Base-by-base conservation (phyloP, 1,139 yeast species). In the Meyerozyma guilliermondii region DNA sequence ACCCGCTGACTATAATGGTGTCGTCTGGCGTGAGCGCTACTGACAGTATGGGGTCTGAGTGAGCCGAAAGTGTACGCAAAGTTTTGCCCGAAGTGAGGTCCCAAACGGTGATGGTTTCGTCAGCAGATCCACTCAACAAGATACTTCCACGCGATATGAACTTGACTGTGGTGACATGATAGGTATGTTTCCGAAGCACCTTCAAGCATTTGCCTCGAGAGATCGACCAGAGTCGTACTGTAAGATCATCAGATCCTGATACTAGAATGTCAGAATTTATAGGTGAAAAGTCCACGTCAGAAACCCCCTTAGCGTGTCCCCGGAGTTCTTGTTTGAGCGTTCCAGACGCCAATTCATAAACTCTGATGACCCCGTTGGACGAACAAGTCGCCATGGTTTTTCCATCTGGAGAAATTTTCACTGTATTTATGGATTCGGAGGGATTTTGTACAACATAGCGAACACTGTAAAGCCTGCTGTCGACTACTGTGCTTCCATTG, bases 31-130 rank as follows among this genome's bases (percentile, higher is more conserved):
- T 73, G 42, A 92, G 66, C 50, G 87, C 81, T 1, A 91, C 69
- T 0, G 87, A 75, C 39, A 87, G 81, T 1, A 92, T 86, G 0
- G 98, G 95, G 52, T 89, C 98, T 0, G 95, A 80, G 60, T 92
- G 98, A 0, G 98, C 98, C 14, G 96, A 87, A 44, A 92, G 67
- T 0, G 95, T 87, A 55, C 86, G 81, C 52, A 89, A 65, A 40
- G 87, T 78, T 39, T 74, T 74, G 0, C 95, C 94, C 22, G 81
- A 73, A 30, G 77, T 68, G 5, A 85, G 77, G 61, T 91, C 97
- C 98, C 98, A 92, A 3, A 91, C 75, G 39, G 89, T 78, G 18
- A 92, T 83, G 39, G 91, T 89, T 55, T 92, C 98, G 61, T 92
- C 98, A 35, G 94, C 81, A 1, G 95, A 80, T 0, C 96, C 96